These are phyloP conservation scores for Claviceps humidiphila DNA, from an alignment of 2,329 filamentous ascomycete genomes.

Conservation along the genomic window DNA sequence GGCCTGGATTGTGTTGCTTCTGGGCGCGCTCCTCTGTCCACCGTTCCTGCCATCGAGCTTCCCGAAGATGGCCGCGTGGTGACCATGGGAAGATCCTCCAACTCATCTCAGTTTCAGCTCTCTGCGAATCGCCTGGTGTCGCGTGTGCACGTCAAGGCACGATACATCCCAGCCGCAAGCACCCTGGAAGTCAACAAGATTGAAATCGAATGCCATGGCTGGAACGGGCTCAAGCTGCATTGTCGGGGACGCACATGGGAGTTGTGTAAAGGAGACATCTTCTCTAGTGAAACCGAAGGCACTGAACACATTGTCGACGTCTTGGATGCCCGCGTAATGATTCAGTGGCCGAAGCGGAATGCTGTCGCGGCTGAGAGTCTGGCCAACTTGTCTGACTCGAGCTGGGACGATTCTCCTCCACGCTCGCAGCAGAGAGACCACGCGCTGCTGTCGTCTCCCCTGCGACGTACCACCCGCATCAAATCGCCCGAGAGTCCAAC, in stretches of 20 bases:
- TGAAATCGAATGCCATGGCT: conserved; percentile 82
- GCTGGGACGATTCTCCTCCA: conserved; percentile 53
- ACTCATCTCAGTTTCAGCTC: conserved; percentile 89
- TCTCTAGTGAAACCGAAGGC: conserved; percentile 76
- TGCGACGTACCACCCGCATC: conserved; percentile 44
- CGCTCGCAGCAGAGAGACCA: conserved; percentile 18
- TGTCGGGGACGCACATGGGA: conserved; percentile 82
- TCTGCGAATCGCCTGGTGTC: conserved; percentile 88
- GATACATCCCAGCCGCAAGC: conserved; percentile 58
- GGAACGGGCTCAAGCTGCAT: conserved; percentile 90
- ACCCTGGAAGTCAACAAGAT: conserved; percentile 63
- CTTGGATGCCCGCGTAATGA: conserved; percentile 76
- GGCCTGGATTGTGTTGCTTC: conserved; percentile 46
- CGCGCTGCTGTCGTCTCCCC: conserved; percentile 42
- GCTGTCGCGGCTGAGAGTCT: conserved; percentile 23
- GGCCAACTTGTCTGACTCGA: conserved; percentile 49
- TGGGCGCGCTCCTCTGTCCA: conserved; percentile 70
- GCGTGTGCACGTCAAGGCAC: conserved; percentile 80
- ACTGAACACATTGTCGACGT: conserved; percentile 92
- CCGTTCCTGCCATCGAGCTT: conserved; percentile 71
- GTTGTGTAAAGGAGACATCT: conserved; percentile 74
- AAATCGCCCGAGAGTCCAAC: conserved; percentile 63
- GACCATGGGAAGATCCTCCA: conserved; percentile 85
- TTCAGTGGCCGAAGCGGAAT: conserved; percentile 67
- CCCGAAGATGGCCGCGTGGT: conserved; percentile 69